Base-by-base conservation (phyloP, 169 alveolate genomes). In the Theileria sp. region DNA sequence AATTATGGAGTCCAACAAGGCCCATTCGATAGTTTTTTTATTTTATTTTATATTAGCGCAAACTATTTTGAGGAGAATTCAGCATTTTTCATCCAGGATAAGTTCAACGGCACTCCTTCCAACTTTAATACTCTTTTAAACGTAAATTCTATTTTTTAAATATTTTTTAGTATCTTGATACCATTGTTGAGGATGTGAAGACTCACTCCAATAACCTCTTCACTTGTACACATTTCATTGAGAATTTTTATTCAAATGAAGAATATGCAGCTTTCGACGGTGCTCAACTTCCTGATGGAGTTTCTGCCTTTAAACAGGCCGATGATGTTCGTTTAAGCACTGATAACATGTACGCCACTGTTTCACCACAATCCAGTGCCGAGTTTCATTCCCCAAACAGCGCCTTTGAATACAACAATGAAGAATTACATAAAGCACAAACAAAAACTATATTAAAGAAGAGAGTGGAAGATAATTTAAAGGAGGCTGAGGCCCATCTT, bases 401-500 rank as follows among this genome's bases (percentile, higher is more conserved):
- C 17, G 8, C 77, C 0, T 26, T 32, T 56, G 66, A 28, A 50
- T 30, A 32, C 4, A 4, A 15, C 1, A 51, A 28, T 15, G 66
- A 70, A 3, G 64, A 70, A n/a, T 68, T 25, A 19, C 51, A 60
- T 64, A 15, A 7, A 13, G 5, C 38, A 21, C 23, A 21, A 32
- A 64, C 38, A 32, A 21, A 58, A 21, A 77, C 58, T 79, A 73
- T 83, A 17, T 64, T 83, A 8, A 83, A 77, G 54, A 79, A 83
- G 66, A 79, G 89, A 23, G 25, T 83, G 23, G 79, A 76, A 34
- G 73, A 51, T 71, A 83, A 78, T 67, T 64, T 83, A 12, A 71
- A 73, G 32, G 89, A 83, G 38, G 79, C 89, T 15, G 69, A 83
- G 67, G 89, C 86, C 4, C 89, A 83, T 56, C 83, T 83, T 0